Conservation (phyloP, 345 rosid species). For the Boechera stricta region DNA sequence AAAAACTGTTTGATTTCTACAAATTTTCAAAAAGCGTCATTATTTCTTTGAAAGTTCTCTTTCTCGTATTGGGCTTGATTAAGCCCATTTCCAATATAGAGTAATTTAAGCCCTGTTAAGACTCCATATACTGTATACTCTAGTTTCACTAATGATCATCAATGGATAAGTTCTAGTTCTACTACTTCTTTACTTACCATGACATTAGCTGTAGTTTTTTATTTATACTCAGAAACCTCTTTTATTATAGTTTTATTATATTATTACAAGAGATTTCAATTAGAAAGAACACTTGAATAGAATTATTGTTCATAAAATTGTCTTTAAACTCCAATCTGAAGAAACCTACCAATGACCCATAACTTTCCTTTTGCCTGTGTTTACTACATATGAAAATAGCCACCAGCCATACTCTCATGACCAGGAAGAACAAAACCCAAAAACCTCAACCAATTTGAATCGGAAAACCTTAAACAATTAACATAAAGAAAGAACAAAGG, state of each 20-base stretch:
- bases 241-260: no score
- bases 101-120: no score
- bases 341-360: conserved; percentile 16
- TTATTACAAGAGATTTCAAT: background rate
- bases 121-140: no score
- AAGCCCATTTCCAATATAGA: background rate
- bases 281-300: conserved; percentile 2
- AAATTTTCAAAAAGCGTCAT: background rate
- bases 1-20: background rate
- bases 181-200: background rate
- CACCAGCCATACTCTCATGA: conserved; percentile 55
- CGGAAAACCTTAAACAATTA: conserved; percentile 10
- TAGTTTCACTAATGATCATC: no score
- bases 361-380: conserved; percentile 10
- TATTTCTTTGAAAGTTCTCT: background rate
- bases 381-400: conserved; percentile 15
- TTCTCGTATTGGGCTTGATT: conserved; percentile 10
- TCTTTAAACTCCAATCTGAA: background rate
- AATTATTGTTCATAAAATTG: conserved; percentile 10
- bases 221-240: background rate
- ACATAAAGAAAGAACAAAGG: conserved; percentile 3
- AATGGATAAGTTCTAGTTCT: no score
- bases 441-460: conserved; percentile 9
- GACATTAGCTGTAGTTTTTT: background rate
- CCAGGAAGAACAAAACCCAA: conserved; percentile 31